These are phyloP conservation scores for Spinacia oleracea DNA, from an alignment of 179 eudicot genomes.

Conservation along the genomic window DNA sequence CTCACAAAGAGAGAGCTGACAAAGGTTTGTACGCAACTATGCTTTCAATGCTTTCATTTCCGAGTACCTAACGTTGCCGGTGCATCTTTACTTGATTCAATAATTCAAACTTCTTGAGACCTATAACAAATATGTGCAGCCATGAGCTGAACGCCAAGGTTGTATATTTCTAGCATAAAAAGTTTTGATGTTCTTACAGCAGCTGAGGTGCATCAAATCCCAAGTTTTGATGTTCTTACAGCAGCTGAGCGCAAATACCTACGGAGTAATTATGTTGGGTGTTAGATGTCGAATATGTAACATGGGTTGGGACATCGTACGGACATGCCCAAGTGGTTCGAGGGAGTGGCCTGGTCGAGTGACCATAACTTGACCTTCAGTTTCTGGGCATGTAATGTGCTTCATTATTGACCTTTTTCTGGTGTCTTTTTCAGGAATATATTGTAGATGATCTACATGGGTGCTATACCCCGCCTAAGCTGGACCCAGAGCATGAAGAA, in stretches of 20 bases:
- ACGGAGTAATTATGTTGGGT: background rate
- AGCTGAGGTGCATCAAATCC: background rate
- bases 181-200: background rate
- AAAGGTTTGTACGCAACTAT: slow-evolving; percentile 45
- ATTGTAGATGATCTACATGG: slow-evolving; percentile 84
- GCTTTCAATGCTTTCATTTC: background rate
- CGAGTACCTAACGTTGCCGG: background rate
- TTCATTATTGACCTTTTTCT: background rate
- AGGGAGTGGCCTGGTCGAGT: background rate
- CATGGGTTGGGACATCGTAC: background rate
- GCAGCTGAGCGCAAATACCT: background rate
- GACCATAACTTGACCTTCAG: background rate
- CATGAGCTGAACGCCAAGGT: background rate
- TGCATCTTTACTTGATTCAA: background rate
- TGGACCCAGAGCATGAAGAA: slow-evolving; percentile 66
- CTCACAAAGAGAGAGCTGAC: slow-evolving; percentile 90
- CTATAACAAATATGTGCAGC: background rate
- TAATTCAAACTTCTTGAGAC: background rate
- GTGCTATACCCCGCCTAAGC: slow-evolving; percentile 66
- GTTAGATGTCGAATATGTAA: background rate
- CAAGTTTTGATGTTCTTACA: too few relatives aligned
- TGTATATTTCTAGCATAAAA: background rate
- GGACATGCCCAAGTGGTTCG: background rate
- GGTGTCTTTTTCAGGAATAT: slow-evolving; percentile 57
- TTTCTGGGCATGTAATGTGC: slow-evolving; percentile 1